Percentiles rank a stretch among this genome's conserved stretches.
Evolutionary conservation across 176 grass and related monocot species (phyloP).

Genomic region (Echinochloa phyllopogon): DNA sequence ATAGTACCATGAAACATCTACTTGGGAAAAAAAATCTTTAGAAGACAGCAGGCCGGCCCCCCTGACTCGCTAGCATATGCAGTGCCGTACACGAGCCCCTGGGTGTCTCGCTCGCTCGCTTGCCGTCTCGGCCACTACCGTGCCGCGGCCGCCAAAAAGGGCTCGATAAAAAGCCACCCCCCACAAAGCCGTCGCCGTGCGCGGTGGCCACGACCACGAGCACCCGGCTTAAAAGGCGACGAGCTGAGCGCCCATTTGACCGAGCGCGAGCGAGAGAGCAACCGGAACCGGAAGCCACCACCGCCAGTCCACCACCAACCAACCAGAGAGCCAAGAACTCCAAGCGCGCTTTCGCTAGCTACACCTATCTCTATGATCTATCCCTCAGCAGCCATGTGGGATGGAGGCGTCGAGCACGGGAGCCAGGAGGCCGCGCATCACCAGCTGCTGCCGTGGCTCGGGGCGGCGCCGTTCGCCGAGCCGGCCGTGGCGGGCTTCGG

Average conservation of each 20-base stretch:
- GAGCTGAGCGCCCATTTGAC: conserved; percentile 54
- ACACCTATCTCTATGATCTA: too few relatives aligned
- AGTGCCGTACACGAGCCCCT: conserved; percentile 70
- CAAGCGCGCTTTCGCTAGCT: background rate
- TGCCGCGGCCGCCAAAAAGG: conserved; percentile 48
- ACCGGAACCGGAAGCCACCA: conserved; percentile 16
- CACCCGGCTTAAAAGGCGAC: conserved; percentile 62
- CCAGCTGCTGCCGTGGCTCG: conserved; percentile 63
- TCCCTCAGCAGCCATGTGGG: conserved; percentile 54
- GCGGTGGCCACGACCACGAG: conserved; percentile 46
- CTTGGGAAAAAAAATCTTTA: conserved; percentile 7
- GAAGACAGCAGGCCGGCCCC: conserved; percentile 23
- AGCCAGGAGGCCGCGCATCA: conserved; percentile 51
- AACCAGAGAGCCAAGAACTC: conserved; percentile 35
- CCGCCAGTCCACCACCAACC: conserved; percentile 12
- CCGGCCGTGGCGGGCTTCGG: conserved; percentile 7
- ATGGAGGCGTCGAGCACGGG: conserved; percentile 64
- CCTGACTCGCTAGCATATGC: background rate
- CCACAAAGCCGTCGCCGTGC: conserved; percentile 40
- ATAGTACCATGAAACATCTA: background rate
- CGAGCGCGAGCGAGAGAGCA: conserved; percentile 27
- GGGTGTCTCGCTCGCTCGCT: conserved; percentile 24
- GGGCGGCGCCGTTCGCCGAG: conserved; percentile 37
- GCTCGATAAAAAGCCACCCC: conserved; percentile 53
- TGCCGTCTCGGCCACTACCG: conserved; percentile 56